These are phyloP conservation scores for Terana coerulea DNA, from an alignment of 768 basidiomycete species.

Conservation along the genomic window DNA sequence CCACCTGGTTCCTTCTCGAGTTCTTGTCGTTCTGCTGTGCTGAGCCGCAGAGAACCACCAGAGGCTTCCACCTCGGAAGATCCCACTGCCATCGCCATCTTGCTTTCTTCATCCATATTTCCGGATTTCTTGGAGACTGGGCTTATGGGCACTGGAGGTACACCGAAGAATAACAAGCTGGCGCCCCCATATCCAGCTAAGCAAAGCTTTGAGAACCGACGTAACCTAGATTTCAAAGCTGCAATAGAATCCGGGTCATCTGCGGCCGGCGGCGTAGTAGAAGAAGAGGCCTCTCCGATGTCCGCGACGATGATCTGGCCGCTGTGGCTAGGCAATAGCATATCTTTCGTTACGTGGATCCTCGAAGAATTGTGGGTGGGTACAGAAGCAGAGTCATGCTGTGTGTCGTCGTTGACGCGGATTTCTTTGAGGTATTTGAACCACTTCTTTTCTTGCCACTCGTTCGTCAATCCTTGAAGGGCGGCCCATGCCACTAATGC, in stretches of 20 bases:
- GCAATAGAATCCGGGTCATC: slow-evolving; percentile 27
- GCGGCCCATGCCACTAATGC: slow-evolving; percentile 80
- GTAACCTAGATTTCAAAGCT: slow-evolving; percentile 66
- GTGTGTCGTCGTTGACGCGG: slow-evolving; percentile 46
- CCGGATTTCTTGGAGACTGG: slow-evolving; percentile 36
- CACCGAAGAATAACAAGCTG: slow-evolving; percentile 76
- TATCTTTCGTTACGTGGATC: slow-evolving; percentile 68
- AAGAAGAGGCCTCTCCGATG: slow-evolving; percentile 55
- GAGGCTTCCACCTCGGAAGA: slow-evolving; percentile 64
- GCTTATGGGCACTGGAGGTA: slow-evolving; percentile 32
- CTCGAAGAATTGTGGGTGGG: slow-evolving; percentile 36
- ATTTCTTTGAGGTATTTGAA: slow-evolving; percentile 64
- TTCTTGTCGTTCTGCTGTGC: not conserved
- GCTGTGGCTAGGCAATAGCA: slow-evolving; percentile 60
- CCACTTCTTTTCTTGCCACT: slow-evolving; percentile 76
- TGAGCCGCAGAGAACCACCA: not conserved
- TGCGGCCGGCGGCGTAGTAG: slow-evolving; percentile 10
- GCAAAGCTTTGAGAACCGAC: slow-evolving; percentile 78
- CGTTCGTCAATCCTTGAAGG: slow-evolving; percentile 75
- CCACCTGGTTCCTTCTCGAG: slow-evolving; percentile 9
- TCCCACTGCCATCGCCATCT: slow-evolving; percentile 61
- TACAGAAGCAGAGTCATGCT: not conserved
- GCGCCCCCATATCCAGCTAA: slow-evolving; percentile 85
- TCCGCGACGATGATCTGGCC: slow-evolving; percentile 80
- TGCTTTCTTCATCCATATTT: slow-evolving; percentile 49